Percentiles rank a stretch among this genome's conserved stretches.
Conservation (phyloP, 495 filamentous ascomycete genomes). For the Lophiotrema nucula region DNA sequence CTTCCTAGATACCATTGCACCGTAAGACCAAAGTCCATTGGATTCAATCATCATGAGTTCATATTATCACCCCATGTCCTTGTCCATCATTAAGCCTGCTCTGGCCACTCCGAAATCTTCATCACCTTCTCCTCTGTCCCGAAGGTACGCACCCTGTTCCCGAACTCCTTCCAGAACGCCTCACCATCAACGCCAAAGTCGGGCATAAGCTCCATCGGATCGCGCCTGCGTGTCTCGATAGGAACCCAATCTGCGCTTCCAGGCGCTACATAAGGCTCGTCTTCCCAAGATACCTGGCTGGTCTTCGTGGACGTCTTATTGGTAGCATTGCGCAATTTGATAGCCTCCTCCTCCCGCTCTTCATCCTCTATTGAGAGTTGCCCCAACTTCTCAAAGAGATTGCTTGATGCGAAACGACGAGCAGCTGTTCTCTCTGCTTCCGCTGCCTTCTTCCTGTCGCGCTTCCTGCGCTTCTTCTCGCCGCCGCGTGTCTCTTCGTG, state of each 20-base stretch:
- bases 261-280: neutral
- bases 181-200: slow-evolving; percentile 43
- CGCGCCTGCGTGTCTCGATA: slow-evolving; percentile 2
- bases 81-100: too few relatives aligned
- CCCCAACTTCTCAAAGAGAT: slow-evolving; percentile 14
- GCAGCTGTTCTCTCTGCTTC: slow-evolving; percentile 6
- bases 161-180: slow-evolving; percentile 66
- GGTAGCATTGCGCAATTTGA: neutral
- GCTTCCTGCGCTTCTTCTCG: slow-evolving; percentile 25
- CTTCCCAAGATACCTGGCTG: slow-evolving; percentile 2
- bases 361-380: neutral
- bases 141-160: slow-evolving; percentile 66
- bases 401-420: slow-evolving; percentile 19
- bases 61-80: too few relatives aligned
- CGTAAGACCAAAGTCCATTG: too few relatives aligned
- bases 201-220: slow-evolving; percentile 45
- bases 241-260: neutral
- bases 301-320: neutral
- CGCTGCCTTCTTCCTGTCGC: slow-evolving; percentile 26
- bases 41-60: too few relatives aligned
- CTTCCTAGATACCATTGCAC: too few relatives aligned
- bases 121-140: slow-evolving; percentile 57
- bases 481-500: neutral
- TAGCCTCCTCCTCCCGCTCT: neutral
- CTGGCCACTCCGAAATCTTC: slow-evolving; percentile 24